Evolutionary conservation across 2,329 filamentous ascomycete genomes (phyloP).

Genomic region (Ustulina deusta): DNA sequence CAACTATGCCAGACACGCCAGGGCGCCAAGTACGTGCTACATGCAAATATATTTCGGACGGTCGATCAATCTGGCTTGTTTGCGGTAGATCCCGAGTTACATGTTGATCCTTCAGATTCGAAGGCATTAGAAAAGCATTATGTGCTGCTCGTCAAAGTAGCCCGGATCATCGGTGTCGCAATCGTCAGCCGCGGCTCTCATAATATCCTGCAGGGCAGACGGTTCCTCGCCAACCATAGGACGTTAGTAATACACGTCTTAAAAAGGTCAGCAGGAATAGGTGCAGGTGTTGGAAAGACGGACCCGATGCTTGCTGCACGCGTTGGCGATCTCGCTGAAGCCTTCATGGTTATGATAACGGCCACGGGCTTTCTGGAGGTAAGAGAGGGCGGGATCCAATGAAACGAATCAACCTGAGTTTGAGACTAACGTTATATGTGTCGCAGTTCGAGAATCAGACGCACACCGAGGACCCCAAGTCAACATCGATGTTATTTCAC

Average conservation of each 20-base stretch:
- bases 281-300: slow-evolving; percentile 57
- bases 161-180: slow-evolving; percentile 84
- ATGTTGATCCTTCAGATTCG: slow-evolving; percentile 77
- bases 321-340: slow-evolving; percentile 83
- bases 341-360: slow-evolving; percentile 84
- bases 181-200: slow-evolving; percentile 85
- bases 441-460: slow-evolving; percentile 48
- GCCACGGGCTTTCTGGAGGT: slow-evolving; percentile 90
- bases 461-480: slow-evolving; percentile 40
- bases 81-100: slow-evolving; percentile 89
- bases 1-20: slow-evolving; percentile 84
- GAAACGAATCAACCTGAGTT: not conserved
- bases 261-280: slow-evolving; percentile 87
- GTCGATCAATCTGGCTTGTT: slow-evolving; percentile 88
- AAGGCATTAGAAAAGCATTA: slow-evolving; percentile 85
- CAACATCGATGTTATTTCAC: slow-evolving; percentile 46
- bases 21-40: slow-evolving; percentile 89
- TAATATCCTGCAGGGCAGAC: slow-evolving; percentile 82
- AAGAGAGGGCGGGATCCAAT: slow-evolving; percentile 39
- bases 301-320: slow-evolving; percentile 65
- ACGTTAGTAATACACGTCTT: slow-evolving; percentile 88
- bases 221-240: slow-evolving; percentile 85
- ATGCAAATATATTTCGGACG: slow-evolving; percentile 86
- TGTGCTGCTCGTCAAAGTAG: slow-evolving; percentile 80
- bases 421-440: slow-evolving; percentile 37